These are phyloP conservation scores for Tolypocladium cylindrosporum DNA, from an alignment of 2,329 filamentous ascomycete species.

Conservation along the genomic window DNA sequence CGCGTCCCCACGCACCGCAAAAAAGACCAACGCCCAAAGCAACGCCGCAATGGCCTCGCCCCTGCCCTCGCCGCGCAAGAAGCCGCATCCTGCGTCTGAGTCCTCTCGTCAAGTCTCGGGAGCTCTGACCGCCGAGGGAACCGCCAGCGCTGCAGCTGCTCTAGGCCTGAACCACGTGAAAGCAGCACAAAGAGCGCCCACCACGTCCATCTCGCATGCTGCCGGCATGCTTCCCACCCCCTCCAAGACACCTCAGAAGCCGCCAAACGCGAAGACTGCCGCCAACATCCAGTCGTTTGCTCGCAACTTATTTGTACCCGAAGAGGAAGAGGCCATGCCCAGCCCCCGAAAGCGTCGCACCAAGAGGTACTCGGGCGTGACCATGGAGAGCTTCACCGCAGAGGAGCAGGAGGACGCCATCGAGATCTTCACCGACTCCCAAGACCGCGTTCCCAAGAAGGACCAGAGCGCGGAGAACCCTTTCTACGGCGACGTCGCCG, in stretches of 20 bases:
- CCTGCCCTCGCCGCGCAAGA: constrained; percentile 39
- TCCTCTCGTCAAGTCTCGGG: constrained; percentile 36
- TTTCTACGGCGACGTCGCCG: constrained; percentile 46
- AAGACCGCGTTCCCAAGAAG: constrained; percentile 63
- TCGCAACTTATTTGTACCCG: constrained; percentile 51
- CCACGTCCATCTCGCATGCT: constrained; percentile 20
- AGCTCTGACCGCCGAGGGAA: constrained; percentile 31
- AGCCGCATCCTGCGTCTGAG: constrained; percentile 35
- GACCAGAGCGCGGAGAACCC: constrained; percentile 62
- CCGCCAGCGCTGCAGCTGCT: constrained; percentile 31
- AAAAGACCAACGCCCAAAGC: constrained; percentile 18
- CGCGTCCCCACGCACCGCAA: constrained; percentile 22
- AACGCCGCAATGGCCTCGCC: constrained; percentile 28
- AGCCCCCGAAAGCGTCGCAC: constrained; percentile 47
- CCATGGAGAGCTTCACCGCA: constrained; percentile 47
- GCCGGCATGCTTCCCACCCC: constrained; percentile 64
- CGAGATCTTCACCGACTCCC: constrained; percentile 67
- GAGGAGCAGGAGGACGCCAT: constrained; percentile 52
- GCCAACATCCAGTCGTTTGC: constrained; percentile 44
- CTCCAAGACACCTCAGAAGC: constrained; percentile 65
- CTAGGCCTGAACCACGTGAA: constrained; percentile 23
- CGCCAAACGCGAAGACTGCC: constrained; percentile 38
- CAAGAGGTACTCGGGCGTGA: constrained; percentile 46
- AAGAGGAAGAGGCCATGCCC: constrained; percentile 47
- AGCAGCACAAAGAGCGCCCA: constrained; percentile 14